Evolutionary conservation across 176 grass and related monocot genomes (phyloP), one percentile per base, ranked within the genome.

Genomic region (Tillandsia leiboldiana): DNA sequence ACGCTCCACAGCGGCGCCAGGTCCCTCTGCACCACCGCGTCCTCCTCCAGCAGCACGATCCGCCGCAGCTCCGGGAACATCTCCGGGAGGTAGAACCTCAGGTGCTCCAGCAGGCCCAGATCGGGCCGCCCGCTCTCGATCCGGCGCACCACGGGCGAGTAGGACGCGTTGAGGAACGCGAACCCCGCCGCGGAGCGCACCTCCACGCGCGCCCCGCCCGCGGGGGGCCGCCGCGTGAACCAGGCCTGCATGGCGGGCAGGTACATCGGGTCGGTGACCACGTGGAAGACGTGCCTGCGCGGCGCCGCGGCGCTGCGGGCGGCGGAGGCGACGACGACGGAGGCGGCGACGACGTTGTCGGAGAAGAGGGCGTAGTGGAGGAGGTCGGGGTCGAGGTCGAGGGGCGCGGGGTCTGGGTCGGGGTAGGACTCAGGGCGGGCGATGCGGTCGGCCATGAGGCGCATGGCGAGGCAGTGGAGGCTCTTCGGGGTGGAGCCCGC

Each of bases 381-480:
- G n/a, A 89, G 88, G 15, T 53, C 53, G 9, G 83, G 12, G 33
- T 42, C 33, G 81, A 77, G 27, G 75, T 86, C 20, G 6, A 63
- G 70, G 27, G 53, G 79, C 10, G 72, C 12, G 18, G 6, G 13
- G 50, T 48, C 12, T 58, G 65, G 62, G 10, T 54, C 66, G 66
- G 74, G 72, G 69, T 77, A 57, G 66, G 63, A 13, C 68, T 82
- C 82, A 26, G 88, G 85, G 80, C 86, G 82, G n/a, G 67, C 65
- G 83, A 93, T 88, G 59, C 79, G 80, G 51, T 87, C 79, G 75
- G 86, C 92, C 66, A 99, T 86, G 50, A 99, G 90, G 76, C 90
- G 94, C 94, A 99, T 93, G 61, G 94, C 87, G 22, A 96, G 92
- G 83, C 92, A 96, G 72, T 96, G 92, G 48, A 96, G 92, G 10